Evolutionary conservation across 306 rosid species (phyloP).

Genomic region (Gillenia trifoliata): DNA sequence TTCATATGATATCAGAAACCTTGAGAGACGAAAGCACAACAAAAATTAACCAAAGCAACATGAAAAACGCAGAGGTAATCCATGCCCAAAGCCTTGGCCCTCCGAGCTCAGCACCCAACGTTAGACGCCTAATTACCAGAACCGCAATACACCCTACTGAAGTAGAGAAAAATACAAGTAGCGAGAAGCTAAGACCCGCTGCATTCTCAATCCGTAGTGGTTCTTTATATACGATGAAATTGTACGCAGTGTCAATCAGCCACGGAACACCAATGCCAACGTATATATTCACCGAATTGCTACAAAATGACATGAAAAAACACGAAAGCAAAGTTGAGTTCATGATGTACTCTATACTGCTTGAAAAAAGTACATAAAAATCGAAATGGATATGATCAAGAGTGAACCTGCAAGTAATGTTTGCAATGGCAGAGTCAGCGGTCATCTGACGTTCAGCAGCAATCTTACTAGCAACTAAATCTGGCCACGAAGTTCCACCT

Average conservation of each 20-base stretch:
- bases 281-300: conserved; percentile 92
- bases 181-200: conserved; percentile 74
- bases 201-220: conserved; percentile 75
- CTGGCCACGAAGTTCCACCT: conserved; percentile 97
- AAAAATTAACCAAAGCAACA: conserved; percentile 78
- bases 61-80: conserved; percentile 60
- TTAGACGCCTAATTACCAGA: conserved; percentile 67
- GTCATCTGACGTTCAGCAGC: conserved; percentile 95
- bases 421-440: conserved; percentile 96
- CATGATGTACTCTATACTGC: neutral
- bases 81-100: conserved; percentile 97
- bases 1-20: conserved; percentile 67
- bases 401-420: conserved; percentile 93
- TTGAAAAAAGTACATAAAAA: neutral
- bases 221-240: conserved; percentile 60
- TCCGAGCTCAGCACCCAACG: conserved; percentile 89
- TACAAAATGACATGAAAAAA: conserved; percentile 26
- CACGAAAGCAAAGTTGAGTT: conserved; percentile 7
- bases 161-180: conserved; percentile 74
- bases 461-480: conserved; percentile 96
- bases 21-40: conserved; percentile 71
- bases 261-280: conserved; percentile 96
- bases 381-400: conserved; percentile 15
- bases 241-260: conserved; percentile 80
- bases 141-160: conserved; percentile 75